Conservation (phyloP, 1,284 basidiomycete species). For the Cryptococcus wingfieldii region DNA sequence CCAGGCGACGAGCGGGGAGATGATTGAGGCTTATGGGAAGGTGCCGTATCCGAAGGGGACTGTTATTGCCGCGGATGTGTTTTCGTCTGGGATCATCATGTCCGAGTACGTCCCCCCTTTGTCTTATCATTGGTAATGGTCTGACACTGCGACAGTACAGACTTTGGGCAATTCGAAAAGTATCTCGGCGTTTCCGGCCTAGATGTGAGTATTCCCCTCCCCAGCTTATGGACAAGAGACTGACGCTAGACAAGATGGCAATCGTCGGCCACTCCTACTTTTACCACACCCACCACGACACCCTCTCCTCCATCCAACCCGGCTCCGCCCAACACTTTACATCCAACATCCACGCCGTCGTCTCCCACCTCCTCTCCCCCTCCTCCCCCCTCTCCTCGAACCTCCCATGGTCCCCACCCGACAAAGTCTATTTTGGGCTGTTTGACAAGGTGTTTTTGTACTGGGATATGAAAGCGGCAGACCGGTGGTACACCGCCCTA, state of each 20-base stretch:
- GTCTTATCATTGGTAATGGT: too few relatives aligned
- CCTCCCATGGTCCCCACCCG: constrained; percentile 38
- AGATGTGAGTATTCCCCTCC: constrained; percentile 56
- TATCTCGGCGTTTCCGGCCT: constrained; percentile 83
- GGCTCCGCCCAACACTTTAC: constrained; percentile 72
- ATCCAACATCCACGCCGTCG: constrained; percentile 79
- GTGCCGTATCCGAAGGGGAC: constrained; percentile 87
- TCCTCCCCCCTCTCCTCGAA: constrained; percentile 33
- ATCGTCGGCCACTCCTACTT: constrained; percentile 87
- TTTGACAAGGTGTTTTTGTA: constrained; percentile 63
- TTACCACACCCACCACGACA: constrained; percentile 76
- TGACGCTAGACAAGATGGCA: constrained; percentile 64
- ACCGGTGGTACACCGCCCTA: constrained; percentile 61
- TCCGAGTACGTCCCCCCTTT: constrained; percentile 63
- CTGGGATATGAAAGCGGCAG: constrained; percentile 69
- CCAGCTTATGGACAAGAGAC: background rate
- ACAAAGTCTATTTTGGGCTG: constrained; percentile 66
- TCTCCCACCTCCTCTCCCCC: constrained; percentile 65
- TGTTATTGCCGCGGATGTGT: constrained; percentile 88
- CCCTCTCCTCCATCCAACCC: constrained; percentile 21
- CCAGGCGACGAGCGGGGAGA: constrained; percentile 89
- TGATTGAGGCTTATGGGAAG: constrained; percentile 85
- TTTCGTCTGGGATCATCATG: constrained; percentile 84
- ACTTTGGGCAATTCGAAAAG: constrained; percentile 88
- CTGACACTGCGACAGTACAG: constrained; percentile 58